Evolutionary conservation across 116 monocot genomes (phyloP), one percentile per base, ranked within the genome.

Genomic region (Papilionanthe hybrid): DNA sequence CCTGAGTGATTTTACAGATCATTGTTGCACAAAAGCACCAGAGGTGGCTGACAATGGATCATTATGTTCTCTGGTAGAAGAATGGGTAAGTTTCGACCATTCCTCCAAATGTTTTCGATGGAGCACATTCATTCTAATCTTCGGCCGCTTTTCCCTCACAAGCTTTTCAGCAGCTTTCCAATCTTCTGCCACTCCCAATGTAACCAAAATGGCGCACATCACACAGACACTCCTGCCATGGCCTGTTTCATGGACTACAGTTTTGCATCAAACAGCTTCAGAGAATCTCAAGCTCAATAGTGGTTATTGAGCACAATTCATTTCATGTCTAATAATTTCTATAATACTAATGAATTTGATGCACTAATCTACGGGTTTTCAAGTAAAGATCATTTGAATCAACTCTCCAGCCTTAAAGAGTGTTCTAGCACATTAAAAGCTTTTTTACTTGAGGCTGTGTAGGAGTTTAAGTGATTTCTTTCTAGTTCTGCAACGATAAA

Each of bases 181-280:
- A 73, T 96, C 94, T 77, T 92, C 90, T 27, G 89, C 88, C 50
- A 89, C 29, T 47, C 92, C 92, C 55, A 92, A 22, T 0, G 84
- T 83, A 56, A 94, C 96, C 29, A 93, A 81, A 82, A 93, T 66
- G 0, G 92, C 94, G 60, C 93, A 93, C 87, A 92, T 86, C 72
- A 96, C 89, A 44, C 90, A 90, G 13, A 92, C 96, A 79, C 96
- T 93, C 79, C 96, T 92, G n/a, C 96, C 96, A 84, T 93, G 96
- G 76, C 93, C 93, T 96, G 90, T 89, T 78, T 47, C 53, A 79
- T 75, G 42, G 15, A 37, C 69, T 32, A 15, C 63, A 63, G 7
- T 25, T 63, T 23, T 63, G 25, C 50, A 63, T 25, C 63, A 63
- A 63, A 63, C 19, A 63, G 10, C 12, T 49, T 49, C 50, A 12